A percentile compares a stretch with the other conserved stretches of the same genome.
Evolutionary conservation across 306 rosid species (phyloP).

Genomic region (Alnus rubra): DNA sequence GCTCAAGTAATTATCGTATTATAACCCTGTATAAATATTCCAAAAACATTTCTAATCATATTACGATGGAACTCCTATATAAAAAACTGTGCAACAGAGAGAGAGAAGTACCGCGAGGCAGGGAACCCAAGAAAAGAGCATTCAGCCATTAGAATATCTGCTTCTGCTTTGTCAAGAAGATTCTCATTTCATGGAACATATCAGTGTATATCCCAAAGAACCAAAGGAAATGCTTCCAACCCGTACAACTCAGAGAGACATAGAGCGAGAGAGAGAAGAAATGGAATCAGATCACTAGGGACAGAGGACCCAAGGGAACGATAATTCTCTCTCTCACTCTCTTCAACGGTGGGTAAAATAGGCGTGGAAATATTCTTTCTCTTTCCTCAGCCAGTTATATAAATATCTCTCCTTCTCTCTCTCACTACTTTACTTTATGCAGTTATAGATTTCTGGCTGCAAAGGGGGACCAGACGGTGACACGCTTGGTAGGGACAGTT

Average conservation of each 20-base stretch:
- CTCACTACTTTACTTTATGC: not conserved
- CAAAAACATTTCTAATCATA: not conserved
- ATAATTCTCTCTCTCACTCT: constrained; percentile 5
- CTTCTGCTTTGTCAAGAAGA: constrained; percentile 10
- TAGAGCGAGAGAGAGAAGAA: not conserved
- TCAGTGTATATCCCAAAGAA: not conserved
- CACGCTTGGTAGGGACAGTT: too few species aligned
- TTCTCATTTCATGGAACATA: constrained; percentile 2
- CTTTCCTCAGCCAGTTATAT: not conserved
- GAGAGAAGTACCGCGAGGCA: constrained; percentile 17
- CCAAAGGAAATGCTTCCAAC: constrained; percentile 7
- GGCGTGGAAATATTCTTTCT: too few species aligned
- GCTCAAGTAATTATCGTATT: not conserved
- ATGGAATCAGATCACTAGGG: constrained; percentile 23
- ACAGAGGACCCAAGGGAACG: constrained; percentile 18
- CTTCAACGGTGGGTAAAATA: too few species aligned
- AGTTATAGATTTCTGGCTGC: too few species aligned
- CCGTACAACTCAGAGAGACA: not conserved
- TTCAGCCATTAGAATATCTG: constrained; percentile 7
- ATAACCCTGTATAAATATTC: not conserved
- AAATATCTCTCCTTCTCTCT: constrained; percentile 3
- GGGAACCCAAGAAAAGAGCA: constrained; percentile 19
- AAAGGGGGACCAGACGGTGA: too few species aligned
- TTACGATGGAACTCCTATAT: not conserved
- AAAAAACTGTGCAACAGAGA: not conserved